Conservation (phyloP, 1,284 basidiomycete genomes). For the Leccinum pachyderme region DNA sequence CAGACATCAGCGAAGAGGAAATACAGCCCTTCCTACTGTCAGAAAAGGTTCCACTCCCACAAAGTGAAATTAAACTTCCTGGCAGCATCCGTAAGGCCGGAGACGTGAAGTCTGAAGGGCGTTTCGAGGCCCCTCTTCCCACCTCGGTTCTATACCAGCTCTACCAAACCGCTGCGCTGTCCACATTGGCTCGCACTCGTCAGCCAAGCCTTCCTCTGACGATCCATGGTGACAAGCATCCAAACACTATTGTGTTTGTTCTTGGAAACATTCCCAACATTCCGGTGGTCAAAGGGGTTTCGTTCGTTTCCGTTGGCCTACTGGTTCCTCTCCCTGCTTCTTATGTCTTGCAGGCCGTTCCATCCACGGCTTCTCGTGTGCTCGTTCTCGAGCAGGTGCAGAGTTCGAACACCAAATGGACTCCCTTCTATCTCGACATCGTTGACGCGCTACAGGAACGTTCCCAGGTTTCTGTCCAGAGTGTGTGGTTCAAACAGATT, state of each 20-base stretch:
- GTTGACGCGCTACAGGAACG: constrained; percentile 70
- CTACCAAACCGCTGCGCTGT: constrained; percentile 63
- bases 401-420: constrained; percentile 82
- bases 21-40: constrained; percentile 58
- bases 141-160: constrained; percentile 42
- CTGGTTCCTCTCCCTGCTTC: constrained; percentile 73
- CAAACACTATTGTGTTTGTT: constrained; percentile 69
- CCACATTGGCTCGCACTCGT: constrained; percentile 60
- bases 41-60: constrained; percentile 31
- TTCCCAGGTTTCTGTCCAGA: constrained; percentile 55
- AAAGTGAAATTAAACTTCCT: constrained; percentile 25
- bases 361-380: constrained; percentile 65
- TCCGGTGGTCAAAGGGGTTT: constrained; percentile 54
- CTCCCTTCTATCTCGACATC: constrained; percentile 84
- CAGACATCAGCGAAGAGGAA: constrained; percentile 56
- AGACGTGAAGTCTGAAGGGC: constrained; percentile 6
- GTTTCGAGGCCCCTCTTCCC: constrained; percentile 16
- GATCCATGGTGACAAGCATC: constrained; percentile 46
- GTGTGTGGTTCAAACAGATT: constrained; percentile 55
- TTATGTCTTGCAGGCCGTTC: constrained; percentile 63
- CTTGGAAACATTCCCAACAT: constrained; percentile 57
- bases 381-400: constrained; percentile 84
- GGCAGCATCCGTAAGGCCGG: constrained; percentile 17
- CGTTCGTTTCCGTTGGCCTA: constrained; percentile 70
- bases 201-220: constrained; percentile 58